Percentiles rank a stretch among this genome's conserved stretches.
Evolutionary conservation across 2,329 filamentous ascomycete species (phyloP).

Genomic region (Diaporthe humulicola): DNA sequence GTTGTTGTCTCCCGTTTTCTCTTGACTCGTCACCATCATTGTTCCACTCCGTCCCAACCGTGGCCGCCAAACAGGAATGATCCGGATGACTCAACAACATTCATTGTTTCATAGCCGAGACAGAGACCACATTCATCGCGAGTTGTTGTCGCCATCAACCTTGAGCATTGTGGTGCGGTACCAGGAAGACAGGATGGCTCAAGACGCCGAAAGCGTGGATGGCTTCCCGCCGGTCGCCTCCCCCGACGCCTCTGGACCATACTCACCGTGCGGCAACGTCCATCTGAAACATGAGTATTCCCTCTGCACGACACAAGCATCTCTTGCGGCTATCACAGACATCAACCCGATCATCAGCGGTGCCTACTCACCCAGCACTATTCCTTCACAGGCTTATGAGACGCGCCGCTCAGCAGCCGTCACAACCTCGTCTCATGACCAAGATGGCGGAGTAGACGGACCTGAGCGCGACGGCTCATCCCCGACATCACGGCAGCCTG

Average conservation of each 20-base stretch:
- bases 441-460: background rate
- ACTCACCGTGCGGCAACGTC: constrained; percentile 16
- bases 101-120: constrained; percentile 39
- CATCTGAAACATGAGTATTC: constrained; percentile 37
- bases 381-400: constrained; percentile 1
- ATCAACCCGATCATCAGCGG: background rate
- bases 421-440: background rate
- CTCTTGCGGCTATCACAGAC: constrained; percentile 23
- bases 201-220: constrained; percentile 10
- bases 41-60: constrained; percentile 21
- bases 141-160: background rate
- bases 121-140: constrained; percentile 27
- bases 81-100: constrained; percentile 35
- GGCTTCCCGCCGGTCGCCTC: constrained; percentile 5
- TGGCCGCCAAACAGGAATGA: constrained; percentile 8
- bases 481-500: background rate
- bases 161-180: constrained; percentile 7
- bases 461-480: background rate
- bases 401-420: background rate
- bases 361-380: background rate
- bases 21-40: constrained; percentile 33
- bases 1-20: constrained; percentile 28
- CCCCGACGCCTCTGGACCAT: constrained; percentile 9
- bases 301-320: constrained; percentile 40
- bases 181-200: constrained; percentile 13